Percentiles rank a stretch among this genome's conserved stretches.
Conservation (phyloP, 169 alveolate species). For the Plasmodium vinckei region DNA sequence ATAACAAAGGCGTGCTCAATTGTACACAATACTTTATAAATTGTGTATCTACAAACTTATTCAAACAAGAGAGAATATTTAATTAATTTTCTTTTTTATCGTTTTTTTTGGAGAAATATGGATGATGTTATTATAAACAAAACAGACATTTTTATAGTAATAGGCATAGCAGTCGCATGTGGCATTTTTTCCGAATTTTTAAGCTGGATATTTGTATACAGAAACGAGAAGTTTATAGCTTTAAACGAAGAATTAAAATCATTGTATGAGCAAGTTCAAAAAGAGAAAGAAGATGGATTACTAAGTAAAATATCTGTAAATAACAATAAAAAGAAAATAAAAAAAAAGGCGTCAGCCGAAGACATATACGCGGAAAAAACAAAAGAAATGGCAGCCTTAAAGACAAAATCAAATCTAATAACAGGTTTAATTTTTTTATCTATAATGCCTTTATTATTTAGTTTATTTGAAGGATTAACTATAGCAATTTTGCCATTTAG, state of each 20-base stretch:
- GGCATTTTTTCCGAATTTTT: constrained; percentile 76
- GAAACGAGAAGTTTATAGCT: constrained; percentile 59
- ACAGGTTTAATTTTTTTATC: constrained; percentile 86
- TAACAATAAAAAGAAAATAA: constrained; percentile 30
- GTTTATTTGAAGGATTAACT: constrained; percentile 85
- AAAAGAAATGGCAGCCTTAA: constrained; percentile 59
- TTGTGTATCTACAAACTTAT: too few species aligned
- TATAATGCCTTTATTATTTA: constrained; percentile 85
- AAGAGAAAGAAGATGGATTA: constrained; percentile 77
- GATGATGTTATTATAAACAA: constrained; percentile 42
- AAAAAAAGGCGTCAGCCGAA: constrained; percentile 48
- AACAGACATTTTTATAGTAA: constrained; percentile 41
- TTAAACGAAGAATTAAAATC: constrained; percentile 69
- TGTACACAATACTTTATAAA: too few species aligned
- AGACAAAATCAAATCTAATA: constrained; percentile 77
- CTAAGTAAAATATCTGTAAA: constrained; percentile 45
- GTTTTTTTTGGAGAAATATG: constrained; percentile 24
- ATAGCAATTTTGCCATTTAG: constrained; percentile 86
- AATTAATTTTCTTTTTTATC: neutral
- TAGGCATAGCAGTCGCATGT: constrained; percentile 68
- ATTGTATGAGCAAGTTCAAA: constrained; percentile 70
- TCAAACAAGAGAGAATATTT: too few species aligned
- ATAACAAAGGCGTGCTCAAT: too few species aligned
- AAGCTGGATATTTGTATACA: constrained; percentile 75
- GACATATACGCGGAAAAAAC: constrained; percentile 64